Conservation (phyloP, 768 basidiomycete genomes). For the Pholiota microspora region DNA sequence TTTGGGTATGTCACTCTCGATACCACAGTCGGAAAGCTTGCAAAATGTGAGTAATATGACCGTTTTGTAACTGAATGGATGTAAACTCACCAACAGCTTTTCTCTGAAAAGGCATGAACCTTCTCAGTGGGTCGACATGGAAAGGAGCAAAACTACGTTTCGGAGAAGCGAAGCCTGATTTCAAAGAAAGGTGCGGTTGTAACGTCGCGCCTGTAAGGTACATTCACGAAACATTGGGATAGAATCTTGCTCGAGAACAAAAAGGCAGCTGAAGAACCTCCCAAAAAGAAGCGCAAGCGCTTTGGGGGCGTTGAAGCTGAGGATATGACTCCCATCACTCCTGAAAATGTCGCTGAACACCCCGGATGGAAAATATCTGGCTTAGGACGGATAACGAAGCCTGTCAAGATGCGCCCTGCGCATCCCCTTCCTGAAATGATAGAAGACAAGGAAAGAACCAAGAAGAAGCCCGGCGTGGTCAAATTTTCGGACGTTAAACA, state of each 20-base stretch:
- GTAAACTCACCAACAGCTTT: conserved; percentile 2
- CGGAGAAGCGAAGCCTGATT: conserved; percentile 82
- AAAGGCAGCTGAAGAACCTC: conserved; percentile 28
- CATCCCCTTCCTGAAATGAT: conserved; percentile 48
- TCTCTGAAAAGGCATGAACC: conserved; percentile 57
- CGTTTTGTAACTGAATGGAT: not conserved
- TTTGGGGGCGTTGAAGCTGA: conserved; percentile 42
- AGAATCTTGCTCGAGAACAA: conserved; percentile 29
- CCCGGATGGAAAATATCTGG: conserved; percentile 71
- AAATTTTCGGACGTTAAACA: conserved; percentile 16
- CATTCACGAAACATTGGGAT: conserved; percentile 9
- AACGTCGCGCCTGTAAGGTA: not conserved
- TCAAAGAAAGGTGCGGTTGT: conserved; percentile 50
- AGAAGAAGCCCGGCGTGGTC: conserved; percentile 16
- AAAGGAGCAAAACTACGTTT: conserved; percentile 84
- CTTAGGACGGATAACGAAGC: conserved; percentile 61
- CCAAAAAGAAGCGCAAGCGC: conserved; percentile 43
- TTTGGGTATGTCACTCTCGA: conserved; percentile 77
- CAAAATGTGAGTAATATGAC: conserved; percentile 57
- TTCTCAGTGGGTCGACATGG: conserved; percentile 81
- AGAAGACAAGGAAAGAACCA: conserved; percentile 25
- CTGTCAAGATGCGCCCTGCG: conserved; percentile 68
- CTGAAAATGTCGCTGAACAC: conserved; percentile 48
- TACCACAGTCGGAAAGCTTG: conserved; percentile 54
- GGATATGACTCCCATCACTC: conserved; percentile 67